A percentile compares a stretch with the other conserved stretches of the same genome.
Evolutionary conservation across 768 basidiomycete species (phyloP).

Genomic region (Melanogaster broomeanus): DNA sequence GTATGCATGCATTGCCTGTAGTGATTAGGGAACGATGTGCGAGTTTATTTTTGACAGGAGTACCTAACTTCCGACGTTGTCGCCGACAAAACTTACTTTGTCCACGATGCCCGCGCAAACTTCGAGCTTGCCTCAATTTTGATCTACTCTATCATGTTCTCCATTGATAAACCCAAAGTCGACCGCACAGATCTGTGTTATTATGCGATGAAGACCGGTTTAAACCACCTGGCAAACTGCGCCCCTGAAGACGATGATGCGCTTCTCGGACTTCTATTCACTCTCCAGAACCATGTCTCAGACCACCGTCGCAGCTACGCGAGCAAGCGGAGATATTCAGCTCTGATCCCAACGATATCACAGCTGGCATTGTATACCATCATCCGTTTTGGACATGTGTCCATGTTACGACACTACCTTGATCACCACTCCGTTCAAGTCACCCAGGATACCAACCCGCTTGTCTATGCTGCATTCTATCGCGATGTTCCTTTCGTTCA

Average conservation of each 20-base stretch:
- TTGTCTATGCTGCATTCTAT: not conserved
- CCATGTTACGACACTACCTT: not conserved
- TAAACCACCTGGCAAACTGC: not conserved
- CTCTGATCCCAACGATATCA: not conserved
- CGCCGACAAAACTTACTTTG: not conserved
- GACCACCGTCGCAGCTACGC: not conserved
- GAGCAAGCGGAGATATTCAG: not conserved
- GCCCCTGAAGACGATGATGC: not conserved
- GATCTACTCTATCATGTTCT: not conserved
- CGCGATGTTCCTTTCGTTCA: not conserved
- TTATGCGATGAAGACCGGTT: not conserved
- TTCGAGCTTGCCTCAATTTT: not conserved
- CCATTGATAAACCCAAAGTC: too few species aligned
- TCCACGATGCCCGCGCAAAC: not conserved
- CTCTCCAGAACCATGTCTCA: not conserved
- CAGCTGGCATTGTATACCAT: not conserved
- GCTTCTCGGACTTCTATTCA: not conserved
- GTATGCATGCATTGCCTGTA: not conserved
- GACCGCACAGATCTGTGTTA: too few species aligned
- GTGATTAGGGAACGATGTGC: not conserved
- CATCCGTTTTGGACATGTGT: not conserved
- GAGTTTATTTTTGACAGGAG: not conserved
- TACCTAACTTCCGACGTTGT: not conserved
- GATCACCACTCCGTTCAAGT: not conserved
- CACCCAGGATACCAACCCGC: not conserved